Percentiles rank a stretch among this genome's conserved stretches.
phyloP scores from a whole-genome alignment of 2,329 filamentous ascomycete genomes.

The Pseudogymnoascus sp. region DNA sequence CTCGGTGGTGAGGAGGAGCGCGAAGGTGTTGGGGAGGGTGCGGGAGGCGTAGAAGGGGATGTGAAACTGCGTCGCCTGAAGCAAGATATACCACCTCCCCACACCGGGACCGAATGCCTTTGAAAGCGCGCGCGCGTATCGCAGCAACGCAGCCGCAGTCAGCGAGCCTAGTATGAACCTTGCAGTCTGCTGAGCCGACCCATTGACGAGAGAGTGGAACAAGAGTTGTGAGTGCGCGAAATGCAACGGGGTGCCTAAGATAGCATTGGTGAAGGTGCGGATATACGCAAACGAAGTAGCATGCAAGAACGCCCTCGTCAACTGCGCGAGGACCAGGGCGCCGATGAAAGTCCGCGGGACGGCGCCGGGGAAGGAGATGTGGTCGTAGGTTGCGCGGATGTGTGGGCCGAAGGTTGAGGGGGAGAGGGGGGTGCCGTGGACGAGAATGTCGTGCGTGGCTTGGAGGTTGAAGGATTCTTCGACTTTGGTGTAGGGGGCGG shows the following conservation, averaged over 20 bases:
- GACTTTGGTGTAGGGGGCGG: conserved; percentile 89
- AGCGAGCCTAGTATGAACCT: conserved; percentile 67
- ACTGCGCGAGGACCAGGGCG: conserved; percentile 62
- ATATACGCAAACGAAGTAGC: not conserved
- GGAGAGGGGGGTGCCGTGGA: conserved; percentile 59
- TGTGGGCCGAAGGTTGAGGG: conserved; percentile 24
- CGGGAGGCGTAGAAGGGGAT: conserved; percentile 85
- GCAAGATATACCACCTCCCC: conserved; percentile 68
- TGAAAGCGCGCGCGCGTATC: conserved; percentile 55
- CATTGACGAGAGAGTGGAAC: not conserved
- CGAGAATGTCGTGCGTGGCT: conserved; percentile 80
- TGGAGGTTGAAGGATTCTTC: conserved; percentile 98
- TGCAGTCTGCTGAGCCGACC: conserved; percentile 49
- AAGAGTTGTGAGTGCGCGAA: not conserved
- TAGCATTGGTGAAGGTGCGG: not conserved
- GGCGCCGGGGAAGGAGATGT: conserved; percentile 80
- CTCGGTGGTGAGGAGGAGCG: conserved; percentile 70
- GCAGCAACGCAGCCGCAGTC: conserved; percentile 61
- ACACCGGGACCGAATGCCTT: conserved; percentile 59
- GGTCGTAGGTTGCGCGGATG: conserved; percentile 66
- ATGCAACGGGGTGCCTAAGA: conserved; percentile 40
- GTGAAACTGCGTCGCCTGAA: conserved; percentile 84
- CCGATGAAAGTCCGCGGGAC: conserved; percentile 89
- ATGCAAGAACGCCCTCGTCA: conserved; percentile 40
- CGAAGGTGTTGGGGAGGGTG: conserved; percentile 93